Evolutionary conservation across 768 basidiomycete species (phyloP), one percentile per base, ranked within the genome.

Genomic region (Pulveroboletus ravenelii): DNA sequence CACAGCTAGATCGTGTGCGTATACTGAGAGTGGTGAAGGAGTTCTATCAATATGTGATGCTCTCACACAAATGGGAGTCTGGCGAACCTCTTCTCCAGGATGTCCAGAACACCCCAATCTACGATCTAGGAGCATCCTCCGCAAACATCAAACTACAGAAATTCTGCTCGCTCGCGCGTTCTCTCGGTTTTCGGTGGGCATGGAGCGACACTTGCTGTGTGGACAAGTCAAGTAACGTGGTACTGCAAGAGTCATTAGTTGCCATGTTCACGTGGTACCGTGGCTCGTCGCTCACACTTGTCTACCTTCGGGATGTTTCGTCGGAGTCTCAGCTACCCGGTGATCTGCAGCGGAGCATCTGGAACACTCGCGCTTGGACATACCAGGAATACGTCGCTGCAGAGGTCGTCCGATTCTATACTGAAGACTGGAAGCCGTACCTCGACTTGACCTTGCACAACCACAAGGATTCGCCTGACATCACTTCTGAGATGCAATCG

Each of bases 171-270:
- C 41, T 56, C 6, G 32, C 6, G 0, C 39, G 45, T 3, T 41
- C 47, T 17, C 35, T 53, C 15, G 49, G 52, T 0, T 60, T 53
- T 17, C 23, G 4, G 10, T 60, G 58, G 59, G 58, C 45, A 20
- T 60, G 59, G 58, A 32, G 36, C 0, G 58, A 60, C 17, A 60
- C 58, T 1, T 58, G 48, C 17, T 57, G 57, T 17, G 18, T 58
- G 0, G 38, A 57, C 5, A n/a, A 35, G 15, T 8, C 13, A 1
- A 6, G 45, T 17, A 44, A 37, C 0, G 43, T 47, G 12, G 45
- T 51, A 6, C 14, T 41, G n/a, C 49, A 60, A 31, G 58, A 60
- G 12, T 57, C 58, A 0, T 13, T 60, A 17, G 50, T 53, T 1
- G 49, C 57, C 15, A 53, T 58, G 56, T 58, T 58, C 39, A 32